A percentile compares a stretch with the other conserved stretches of the same genome.
phyloP scores from a whole-genome alignment of 1,139 yeast genomes.

The Suhomyces yuchorum region DNA sequence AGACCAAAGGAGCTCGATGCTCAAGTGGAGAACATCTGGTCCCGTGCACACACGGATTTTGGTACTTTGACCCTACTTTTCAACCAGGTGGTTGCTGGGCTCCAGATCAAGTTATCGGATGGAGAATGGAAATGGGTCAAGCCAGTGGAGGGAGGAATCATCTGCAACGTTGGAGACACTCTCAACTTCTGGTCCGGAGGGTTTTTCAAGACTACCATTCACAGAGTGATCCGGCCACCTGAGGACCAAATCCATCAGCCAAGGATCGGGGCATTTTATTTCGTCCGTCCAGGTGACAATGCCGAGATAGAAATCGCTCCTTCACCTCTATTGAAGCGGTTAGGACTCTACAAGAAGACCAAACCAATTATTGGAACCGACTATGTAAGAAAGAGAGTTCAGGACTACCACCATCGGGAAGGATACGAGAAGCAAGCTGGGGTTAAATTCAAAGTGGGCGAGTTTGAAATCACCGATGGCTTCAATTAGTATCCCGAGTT shows the following conservation, averaged over 20 bases:
- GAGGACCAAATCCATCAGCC: constrained; percentile 32
- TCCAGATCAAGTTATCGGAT: constrained; percentile 27
- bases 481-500: constrained; percentile 16
- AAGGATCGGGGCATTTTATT: constrained; percentile 36
- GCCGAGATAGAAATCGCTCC: constrained; percentile 30
- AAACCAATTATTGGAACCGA: constrained; percentile 32
- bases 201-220: constrained; percentile 35
- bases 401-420: constrained; percentile 28
- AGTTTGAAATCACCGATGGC: constrained; percentile 32
- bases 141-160: constrained; percentile 32
- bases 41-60: constrained; percentile 36
- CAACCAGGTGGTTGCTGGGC: constrained; percentile 34
- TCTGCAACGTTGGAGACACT: constrained; percentile 37
- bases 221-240: constrained; percentile 36
- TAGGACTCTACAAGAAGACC: constrained; percentile 28
- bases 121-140: constrained; percentile 35
- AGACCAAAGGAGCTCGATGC: constrained; percentile 29
- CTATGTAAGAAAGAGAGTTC: constrained; percentile 32
- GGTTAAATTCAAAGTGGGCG: constrained; percentile 30
- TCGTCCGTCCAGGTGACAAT: constrained; percentile 37
- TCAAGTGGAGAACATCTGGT: constrained; percentile 32
- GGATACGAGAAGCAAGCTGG: constrained; percentile 27
- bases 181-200: constrained; percentile 37
- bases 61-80: constrained; percentile 32
- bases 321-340: constrained; percentile 32